Evolutionary conservation across 352 stramenopile genomes (phyloP).

Genomic region (Blastocystis sp.): DNA sequence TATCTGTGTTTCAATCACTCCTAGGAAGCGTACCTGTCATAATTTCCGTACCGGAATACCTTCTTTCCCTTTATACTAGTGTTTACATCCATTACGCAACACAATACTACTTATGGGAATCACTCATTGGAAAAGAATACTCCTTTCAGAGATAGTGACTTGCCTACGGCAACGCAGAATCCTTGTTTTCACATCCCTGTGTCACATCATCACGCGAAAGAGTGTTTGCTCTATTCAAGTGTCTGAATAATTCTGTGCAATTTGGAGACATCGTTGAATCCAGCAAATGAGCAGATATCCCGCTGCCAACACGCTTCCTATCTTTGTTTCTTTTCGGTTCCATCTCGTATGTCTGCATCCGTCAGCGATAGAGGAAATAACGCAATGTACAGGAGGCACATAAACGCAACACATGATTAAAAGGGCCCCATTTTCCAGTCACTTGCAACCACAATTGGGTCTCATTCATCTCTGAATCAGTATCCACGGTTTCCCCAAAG

Average conservation of each 20-base stretch:
- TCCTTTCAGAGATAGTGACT: background rate
- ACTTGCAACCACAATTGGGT: background rate
- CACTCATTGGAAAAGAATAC: background rate
- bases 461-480: background rate
- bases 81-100: background rate
- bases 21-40: background rate
- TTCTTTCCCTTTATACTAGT: background rate
- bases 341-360: background rate
- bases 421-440: background rate
- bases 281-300: too few species aligned
- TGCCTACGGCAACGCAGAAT: background rate
- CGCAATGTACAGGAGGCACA: background rate
- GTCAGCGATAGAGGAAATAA: too few species aligned
- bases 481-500: constrained; percentile 35
- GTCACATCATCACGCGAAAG: background rate
- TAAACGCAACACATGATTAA: background rate
- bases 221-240: background rate
- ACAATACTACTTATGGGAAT: background rate
- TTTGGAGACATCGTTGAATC: too few species aligned
- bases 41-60: constrained; percentile 38
- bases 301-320: too few species aligned
- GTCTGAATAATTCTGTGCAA: too few species aligned
- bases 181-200: background rate
- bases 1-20: background rate
- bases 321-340: background rate